Percentiles rank a stretch among this genome's conserved stretches.
phyloP scores from a whole-genome alignment of 257 asterid genomes.

The Jacaranda mimosifolia region DNA sequence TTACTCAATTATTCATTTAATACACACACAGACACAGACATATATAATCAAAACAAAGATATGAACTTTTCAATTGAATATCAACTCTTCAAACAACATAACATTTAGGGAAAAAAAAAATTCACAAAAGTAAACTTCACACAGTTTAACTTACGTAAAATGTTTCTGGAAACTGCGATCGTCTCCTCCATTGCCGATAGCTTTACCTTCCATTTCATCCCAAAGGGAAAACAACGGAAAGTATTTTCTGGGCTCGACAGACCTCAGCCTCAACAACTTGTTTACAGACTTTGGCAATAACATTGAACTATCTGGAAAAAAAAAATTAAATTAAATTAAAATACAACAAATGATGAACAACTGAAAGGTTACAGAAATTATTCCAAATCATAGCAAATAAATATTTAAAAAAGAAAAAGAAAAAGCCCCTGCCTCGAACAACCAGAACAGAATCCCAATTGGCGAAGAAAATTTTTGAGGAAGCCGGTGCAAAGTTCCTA shows the following conservation, averaged over 20 bases:
- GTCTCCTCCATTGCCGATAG: constrained; percentile 14
- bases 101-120: neutral
- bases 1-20: neutral
- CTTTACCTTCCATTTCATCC: constrained; percentile 39
- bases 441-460: neutral
- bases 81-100: neutral
- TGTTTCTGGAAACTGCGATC: constrained; percentile 27
- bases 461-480: too few relatives aligned
- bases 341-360: constrained; percentile 5
- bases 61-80: neutral
- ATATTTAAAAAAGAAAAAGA: neutral
- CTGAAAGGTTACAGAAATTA: neutral
- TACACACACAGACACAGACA: neutral
- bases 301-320: constrained; percentile 41
- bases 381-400: neutral
- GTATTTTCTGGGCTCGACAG: constrained; percentile 32
- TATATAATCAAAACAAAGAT: neutral
- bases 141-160: constrained; percentile 29
- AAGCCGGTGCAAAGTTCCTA: neutral
- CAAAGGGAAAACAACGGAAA: constrained; percentile 18
- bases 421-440: neutral
- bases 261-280: constrained; percentile 47
- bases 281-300: constrained; percentile 40
- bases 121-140: neutral
- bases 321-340: neutral